Evolutionary conservation across 805 yeast species (phyloP).

Genomic region (Candida chilensis): DNA sequence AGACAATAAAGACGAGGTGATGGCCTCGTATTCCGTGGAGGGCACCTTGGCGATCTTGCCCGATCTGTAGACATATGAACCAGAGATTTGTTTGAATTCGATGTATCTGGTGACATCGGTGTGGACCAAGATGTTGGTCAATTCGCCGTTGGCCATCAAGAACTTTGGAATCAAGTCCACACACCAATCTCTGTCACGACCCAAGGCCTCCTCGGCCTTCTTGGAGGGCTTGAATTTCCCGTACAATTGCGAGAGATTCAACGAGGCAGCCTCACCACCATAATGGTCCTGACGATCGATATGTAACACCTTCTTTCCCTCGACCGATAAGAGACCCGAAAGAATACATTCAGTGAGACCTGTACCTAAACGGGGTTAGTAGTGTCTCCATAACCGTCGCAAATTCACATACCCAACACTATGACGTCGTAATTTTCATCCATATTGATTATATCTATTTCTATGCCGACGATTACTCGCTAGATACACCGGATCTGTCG

Average conservation of each 20-base stretch:
- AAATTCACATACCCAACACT: constrained; percentile 58
- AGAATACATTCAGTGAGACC: constrained; percentile 97
- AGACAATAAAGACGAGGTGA: constrained; percentile 89
- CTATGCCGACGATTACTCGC: too few species aligned
- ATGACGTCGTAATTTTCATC: constrained; percentile 97
- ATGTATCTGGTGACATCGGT: constrained; percentile 94
- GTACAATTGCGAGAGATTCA: constrained; percentile 54
- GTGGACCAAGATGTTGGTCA: constrained; percentile 90
- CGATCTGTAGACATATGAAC: constrained; percentile 84
- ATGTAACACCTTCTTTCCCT: constrained; percentile 94
- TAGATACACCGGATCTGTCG: too few species aligned
- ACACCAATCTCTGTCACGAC: constrained; percentile 96
- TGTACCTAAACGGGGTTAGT: constrained; percentile 15
- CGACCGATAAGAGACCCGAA: constrained; percentile 91
- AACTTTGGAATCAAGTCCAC: constrained; percentile 96
- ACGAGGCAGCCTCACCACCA: constrained; percentile 88
- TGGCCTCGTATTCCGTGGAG: constrained; percentile 83
- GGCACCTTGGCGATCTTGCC: constrained; percentile 95
- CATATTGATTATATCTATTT: too few species aligned
- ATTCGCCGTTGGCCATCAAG: constrained; percentile 94
- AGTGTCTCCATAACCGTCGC: neutral
- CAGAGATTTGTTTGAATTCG: constrained; percentile 95
- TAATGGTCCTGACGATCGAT: constrained; percentile 95
- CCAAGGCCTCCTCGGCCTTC: constrained; percentile 60
- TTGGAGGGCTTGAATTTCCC: constrained; percentile 80